Conservation (phyloP, 2,329 filamentous ascomycete genomes). For the Calonectria henricotiae region DNA sequence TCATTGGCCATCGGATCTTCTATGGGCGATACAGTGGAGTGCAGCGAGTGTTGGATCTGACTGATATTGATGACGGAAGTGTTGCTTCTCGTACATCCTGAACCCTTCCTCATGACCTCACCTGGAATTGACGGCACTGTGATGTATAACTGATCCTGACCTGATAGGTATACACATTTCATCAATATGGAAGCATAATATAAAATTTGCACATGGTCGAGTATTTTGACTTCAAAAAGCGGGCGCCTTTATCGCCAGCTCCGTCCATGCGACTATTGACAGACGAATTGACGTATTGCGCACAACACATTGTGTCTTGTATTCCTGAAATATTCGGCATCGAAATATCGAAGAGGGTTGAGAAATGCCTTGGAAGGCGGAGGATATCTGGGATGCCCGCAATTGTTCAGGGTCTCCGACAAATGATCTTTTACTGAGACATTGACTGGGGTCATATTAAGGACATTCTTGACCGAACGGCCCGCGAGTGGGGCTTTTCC, state of each 20-base stretch:
- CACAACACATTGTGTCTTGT: background rate
- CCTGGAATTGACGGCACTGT: background rate
- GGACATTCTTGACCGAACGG: slow-evolving; percentile 17
- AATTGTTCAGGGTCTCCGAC: background rate
- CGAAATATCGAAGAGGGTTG: background rate
- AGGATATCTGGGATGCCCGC: background rate
- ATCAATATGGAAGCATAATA: no score
- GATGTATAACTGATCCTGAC: background rate
- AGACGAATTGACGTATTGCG: background rate
- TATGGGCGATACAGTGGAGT: background rate
- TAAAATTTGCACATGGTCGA: background rate
- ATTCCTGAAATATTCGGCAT: background rate
- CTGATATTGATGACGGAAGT: background rate
- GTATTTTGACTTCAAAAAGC: background rate
- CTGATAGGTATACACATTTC: background rate
- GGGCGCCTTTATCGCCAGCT: background rate
- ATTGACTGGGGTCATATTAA: slow-evolving; percentile 10
- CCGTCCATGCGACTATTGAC: background rate
- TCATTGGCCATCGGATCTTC: background rate
- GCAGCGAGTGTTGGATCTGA: background rate
- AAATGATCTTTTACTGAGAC: slow-evolving; percentile 25
- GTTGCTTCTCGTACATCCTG: background rate
- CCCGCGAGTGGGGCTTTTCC: slow-evolving; percentile 9
- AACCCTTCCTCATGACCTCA: background rate
- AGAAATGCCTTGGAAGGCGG: background rate